Percentiles rank a stretch among this genome's conserved stretches.
Evolutionary conservation across 139 green algal species (phyloP).

Genomic region (Chlorokybus atmophyticus): DNA sequence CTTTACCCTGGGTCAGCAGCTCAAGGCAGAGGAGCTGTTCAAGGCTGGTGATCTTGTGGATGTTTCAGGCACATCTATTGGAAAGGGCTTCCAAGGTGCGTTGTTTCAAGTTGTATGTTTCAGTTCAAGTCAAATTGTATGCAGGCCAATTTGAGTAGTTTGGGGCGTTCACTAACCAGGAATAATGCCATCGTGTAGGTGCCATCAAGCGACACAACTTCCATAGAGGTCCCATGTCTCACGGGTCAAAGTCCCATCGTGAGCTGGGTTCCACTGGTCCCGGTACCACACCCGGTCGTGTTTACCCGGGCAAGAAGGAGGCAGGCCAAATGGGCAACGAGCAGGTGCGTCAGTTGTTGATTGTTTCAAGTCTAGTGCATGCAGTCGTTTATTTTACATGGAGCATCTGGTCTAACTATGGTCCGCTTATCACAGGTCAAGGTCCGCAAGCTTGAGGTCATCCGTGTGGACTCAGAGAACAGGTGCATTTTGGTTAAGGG

Average conservation of each 20-base stretch:
- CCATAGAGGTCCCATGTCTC: conserved; percentile 85
- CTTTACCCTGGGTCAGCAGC: conserved; percentile 62
- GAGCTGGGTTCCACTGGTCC: conserved; percentile 85
- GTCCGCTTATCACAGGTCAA: no score
- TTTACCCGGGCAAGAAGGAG: conserved; percentile 89
- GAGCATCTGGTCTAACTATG: no score
- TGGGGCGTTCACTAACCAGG: not conserved
- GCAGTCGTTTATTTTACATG: no score
- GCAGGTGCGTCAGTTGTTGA: no score
- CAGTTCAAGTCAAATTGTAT: no score
- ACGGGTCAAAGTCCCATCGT: conserved; percentile 93
- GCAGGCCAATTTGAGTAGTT: not conserved
- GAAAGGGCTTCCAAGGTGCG: conserved; percentile 40
- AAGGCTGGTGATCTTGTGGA: conserved; percentile 84
- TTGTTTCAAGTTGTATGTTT: not conserved
- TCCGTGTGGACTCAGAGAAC: conserved; percentile 69
- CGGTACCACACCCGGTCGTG: conserved; percentile 73
- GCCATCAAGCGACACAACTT: conserved; percentile 89
- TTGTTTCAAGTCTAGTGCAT: no score
- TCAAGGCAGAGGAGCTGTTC: conserved; percentile 76
- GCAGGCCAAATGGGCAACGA: conserved; percentile 80
- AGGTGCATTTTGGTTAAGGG: conserved; percentile 81
- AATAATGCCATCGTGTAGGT: conserved; percentile 54
- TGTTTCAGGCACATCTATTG: conserved; percentile 73
- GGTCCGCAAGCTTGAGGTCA: conserved; percentile 63